Evolutionary conservation across 441 rosid genomes (phyloP), one percentile per base, ranked within the genome.

Genomic region (Euphorbia neoarborescens): DNA sequence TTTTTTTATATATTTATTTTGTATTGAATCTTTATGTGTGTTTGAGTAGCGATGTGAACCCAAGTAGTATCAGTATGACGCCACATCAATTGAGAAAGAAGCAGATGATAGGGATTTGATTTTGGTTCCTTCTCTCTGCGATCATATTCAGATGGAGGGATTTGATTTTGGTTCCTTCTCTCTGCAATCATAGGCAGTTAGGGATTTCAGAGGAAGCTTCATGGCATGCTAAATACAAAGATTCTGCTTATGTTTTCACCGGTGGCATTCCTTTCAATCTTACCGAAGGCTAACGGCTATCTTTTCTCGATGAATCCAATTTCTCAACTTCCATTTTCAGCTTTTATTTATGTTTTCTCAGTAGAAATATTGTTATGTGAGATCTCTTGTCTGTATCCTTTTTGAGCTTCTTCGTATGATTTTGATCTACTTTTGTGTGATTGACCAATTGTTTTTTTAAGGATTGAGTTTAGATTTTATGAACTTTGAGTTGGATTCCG

Each of bases 211-310:
- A 90, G 11, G 93, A 83, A 0, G 98, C 97, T 0, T 94, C 96
- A 7, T 94, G 97, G 98, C 98, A 94, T 42, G 88, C 96, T 71
- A 90, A 84, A 81, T 91, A 90, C 84, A 94, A 86, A 78, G 84
- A 86, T 20, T 94, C 97, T 1, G 96, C 97, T 3, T 90, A 91
- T 62, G 71, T 94, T 38, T 91, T 62, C 74, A 87, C 85, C 28
- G 97, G 97, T 17, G 93, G 96, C 71, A 77, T 94, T 63, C 90
- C 98, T 8, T 94, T 79, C 72, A 95, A 91, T 37, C 97, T 91
- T 82, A 91, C 95, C 12, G 97, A 91, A 76, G 97, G 97, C 50
- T 97, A 94, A 76, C 90, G 54, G 94, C 98, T 17, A 85, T 94
- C 65, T 94, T 91, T 69, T 78, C 97, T 15, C 97, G 90, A 94